Evolutionary conservation across 257 asterid species (phyloP).

Genomic region (Primulina tabacum): DNA sequence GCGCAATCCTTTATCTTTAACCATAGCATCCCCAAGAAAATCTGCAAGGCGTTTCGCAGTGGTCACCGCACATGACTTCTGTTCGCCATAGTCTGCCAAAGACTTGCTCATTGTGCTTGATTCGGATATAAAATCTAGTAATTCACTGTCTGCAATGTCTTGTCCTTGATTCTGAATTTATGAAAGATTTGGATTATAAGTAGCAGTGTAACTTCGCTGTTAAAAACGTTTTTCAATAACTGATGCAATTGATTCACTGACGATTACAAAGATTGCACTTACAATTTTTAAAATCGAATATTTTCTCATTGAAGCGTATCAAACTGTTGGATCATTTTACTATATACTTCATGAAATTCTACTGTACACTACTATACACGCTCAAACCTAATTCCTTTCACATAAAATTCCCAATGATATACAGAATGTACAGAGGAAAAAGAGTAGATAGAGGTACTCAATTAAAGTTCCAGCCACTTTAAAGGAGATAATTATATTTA

Average conservation of each 20-base stretch:
- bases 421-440: neutral
- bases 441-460: constrained; percentile 14
- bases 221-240: constrained; percentile 3
- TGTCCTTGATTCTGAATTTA: constrained; percentile 82
- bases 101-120: constrained; percentile 99
- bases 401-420: constrained; percentile 8
- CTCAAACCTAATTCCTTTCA: neutral
- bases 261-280: no score
- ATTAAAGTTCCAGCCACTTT: constrained; percentile 14
- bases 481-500: constrained; percentile 18
- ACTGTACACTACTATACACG: no score
- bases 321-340: no score
- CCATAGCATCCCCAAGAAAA: constrained; percentile 97
- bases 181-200: constrained; percentile 24
- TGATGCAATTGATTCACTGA: constrained; percentile 9
- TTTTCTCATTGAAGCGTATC: no score
- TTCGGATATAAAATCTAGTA: constrained; percentile 92
- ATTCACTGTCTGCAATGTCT: constrained; percentile 89
- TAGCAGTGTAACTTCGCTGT: constrained; percentile 11
- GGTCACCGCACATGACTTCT: constrained; percentile 95
- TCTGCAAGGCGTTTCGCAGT: constrained; percentile 97
- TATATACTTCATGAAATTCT: no score
- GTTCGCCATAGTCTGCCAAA: constrained; percentile 88
- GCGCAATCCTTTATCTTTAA: constrained; percentile 90
- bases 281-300: no score